These are phyloP conservation scores for Gryganskiella cystojenkinii DNA, from an alignment of 192 early-diverging fungal genomes.

Conservation along the genomic window DNA sequence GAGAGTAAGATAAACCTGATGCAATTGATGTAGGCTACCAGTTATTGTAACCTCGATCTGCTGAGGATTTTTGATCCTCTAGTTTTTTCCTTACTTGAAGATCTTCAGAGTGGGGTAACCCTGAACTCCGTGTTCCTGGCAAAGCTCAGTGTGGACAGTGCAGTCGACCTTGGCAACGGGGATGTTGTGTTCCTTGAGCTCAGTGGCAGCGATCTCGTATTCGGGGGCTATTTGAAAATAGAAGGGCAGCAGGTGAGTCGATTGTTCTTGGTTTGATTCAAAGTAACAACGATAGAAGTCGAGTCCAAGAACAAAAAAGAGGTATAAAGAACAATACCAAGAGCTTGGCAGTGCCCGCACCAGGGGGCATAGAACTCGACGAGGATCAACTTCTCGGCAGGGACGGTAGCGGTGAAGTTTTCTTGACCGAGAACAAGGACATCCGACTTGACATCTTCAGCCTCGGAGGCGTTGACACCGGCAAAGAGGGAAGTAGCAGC, in stretches of 20 bases:
- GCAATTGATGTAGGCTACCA: neutral
- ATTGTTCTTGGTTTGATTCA: no score
- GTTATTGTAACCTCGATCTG: no score
- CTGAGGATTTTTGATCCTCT: no score
- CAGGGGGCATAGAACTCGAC: slow-evolving; percentile 98
- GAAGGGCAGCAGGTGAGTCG: slow-evolving; percentile 1
- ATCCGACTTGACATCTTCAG: slow-evolving; percentile 45
- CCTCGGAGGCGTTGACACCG: slow-evolving; percentile 42
- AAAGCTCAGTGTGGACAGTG: slow-evolving; percentile 86
- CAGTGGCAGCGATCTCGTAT: slow-evolving; percentile 92
- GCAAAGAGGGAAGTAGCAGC: slow-evolving; percentile 47
- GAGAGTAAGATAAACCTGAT: no score
- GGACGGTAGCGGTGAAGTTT: slow-evolving; percentile 72
- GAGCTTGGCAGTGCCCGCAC: slow-evolving; percentile 97
- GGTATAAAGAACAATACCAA: slow-evolving; percentile 66
- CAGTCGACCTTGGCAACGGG: slow-evolving; percentile 97
- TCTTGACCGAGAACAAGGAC: slow-evolving; percentile 64
- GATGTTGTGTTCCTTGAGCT: slow-evolving; percentile 80
- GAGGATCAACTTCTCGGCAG: slow-evolving; percentile 76
- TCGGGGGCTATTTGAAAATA: slow-evolving; percentile 78
- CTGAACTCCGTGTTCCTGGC: slow-evolving; percentile 81
- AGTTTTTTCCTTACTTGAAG: slow-evolving; percentile 71
- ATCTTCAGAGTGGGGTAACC: slow-evolving; percentile 97
- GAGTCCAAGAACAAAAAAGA: no score
- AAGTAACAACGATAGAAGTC: no score